Evolutionary conservation across 352 stramenopile species (phyloP), one percentile per base, ranked within the genome.

Genomic region (Hyaloperonospora arabidopsidis): DNA sequence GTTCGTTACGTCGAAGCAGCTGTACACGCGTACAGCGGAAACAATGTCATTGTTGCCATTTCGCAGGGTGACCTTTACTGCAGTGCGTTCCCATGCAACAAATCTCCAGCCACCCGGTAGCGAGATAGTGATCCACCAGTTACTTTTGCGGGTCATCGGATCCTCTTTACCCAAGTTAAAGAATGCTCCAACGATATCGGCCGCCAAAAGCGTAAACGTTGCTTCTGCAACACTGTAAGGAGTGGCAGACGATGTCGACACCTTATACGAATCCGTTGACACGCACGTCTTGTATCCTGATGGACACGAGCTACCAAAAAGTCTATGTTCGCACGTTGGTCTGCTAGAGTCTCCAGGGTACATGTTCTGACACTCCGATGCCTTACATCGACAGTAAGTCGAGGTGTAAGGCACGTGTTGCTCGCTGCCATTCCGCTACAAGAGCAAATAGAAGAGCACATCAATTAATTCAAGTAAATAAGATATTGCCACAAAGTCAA

Each of bases 91-190:
- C 80, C 78, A 89, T 8, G 67, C 57, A 15, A 91, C 78, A 46
- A 87, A 91, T 51, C 76, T 70, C 80, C 80, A 91, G 19, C 63
- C 73, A 19, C 36, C 57, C 10, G 78, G 80, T 0, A 91, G 67
- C 1, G 61, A 77, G 36, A 91, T 80, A 1, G 74, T 77, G 50
- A 91, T 61, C 80, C 80, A 91, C 78, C 80, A 91, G 7, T 84
- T 80, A 35, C 59, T 79, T 8, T 61, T 64, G 19, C 52, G 53
- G 10, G 45, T 45, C 6, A 86, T 57, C 2, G 80, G 78, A 38
- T 79, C 77, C 43, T 84, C 63, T 14, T 68, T 49, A 3, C 70
- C 74, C 38, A 91, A 56, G 35, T 89, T 89, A 64, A 86, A 69
- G 18, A 91, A 84, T 18, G 78, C 61, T 13, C 78, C 80, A 2